phyloP scores from a whole-genome alignment of 2,329 filamentous ascomycete genomes.

The Fusarium torulosum region DNA sequence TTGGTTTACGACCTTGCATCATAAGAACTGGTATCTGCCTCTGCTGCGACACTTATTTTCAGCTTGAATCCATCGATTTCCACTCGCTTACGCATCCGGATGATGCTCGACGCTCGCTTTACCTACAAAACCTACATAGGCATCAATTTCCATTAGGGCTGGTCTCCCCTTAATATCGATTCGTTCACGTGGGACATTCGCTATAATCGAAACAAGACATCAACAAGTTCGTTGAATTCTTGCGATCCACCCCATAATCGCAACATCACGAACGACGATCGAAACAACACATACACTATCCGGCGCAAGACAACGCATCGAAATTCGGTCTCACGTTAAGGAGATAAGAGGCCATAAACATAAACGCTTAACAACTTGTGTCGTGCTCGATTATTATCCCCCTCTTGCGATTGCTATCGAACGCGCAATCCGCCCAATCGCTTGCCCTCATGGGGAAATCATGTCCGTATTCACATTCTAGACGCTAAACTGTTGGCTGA shows the following conservation, averaged over 20 bases:
- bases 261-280: constrained; percentile 20
- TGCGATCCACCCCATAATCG: constrained; percentile 26
- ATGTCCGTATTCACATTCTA: constrained; percentile 48
- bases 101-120: constrained; percentile 44
- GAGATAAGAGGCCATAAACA: not conserved
- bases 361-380: not conserved
- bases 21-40: constrained; percentile 17
- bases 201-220: constrained; percentile 15
- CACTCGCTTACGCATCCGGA: constrained; percentile 36
- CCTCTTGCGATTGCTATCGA: constrained; percentile 5
- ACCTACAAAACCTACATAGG: constrained; percentile 12
- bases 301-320: constrained; percentile 1
- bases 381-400: not conserved
- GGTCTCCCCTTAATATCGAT: constrained; percentile 13
- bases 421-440: constrained; percentile 1
- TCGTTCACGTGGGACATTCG: constrained; percentile 1
- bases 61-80: constrained; percentile 25
- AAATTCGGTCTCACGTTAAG: not conserved
- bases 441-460: constrained; percentile 53
- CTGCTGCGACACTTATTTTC: constrained; percentile 25
- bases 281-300: constrained; percentile 5
- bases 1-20: constrained; percentile 18
- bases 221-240: constrained; percentile 19
- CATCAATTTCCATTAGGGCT: constrained; percentile 6
- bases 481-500: constrained; percentile 28